A percentile compares a stretch with the other conserved stretches of the same genome.
Conservation (phyloP, 2,329 filamentous ascomycete genomes). For the Ceratocystiopsis sp. region DNA sequence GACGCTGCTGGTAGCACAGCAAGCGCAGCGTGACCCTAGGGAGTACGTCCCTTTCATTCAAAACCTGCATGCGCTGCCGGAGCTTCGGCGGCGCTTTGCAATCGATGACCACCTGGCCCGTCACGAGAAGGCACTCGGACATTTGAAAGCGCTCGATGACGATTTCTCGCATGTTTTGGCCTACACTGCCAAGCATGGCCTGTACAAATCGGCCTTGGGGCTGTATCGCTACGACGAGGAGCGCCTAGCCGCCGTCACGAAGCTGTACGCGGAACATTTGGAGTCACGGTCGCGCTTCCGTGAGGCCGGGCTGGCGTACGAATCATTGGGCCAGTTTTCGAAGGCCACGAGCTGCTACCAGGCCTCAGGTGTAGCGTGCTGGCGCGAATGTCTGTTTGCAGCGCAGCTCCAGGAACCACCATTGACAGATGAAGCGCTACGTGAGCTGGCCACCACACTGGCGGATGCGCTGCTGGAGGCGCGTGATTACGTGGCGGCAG, state of each 20-base stretch:
- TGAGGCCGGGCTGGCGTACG: constrained; percentile 81
- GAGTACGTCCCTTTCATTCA: constrained; percentile 95
- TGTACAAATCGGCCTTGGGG: constrained; percentile 62
- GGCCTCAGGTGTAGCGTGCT: constrained; percentile 56
- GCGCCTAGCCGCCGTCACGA: constrained; percentile 50
- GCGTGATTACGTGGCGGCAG: constrained; percentile 69
- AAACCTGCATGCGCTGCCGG: constrained; percentile 57
- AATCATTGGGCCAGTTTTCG: constrained; percentile 59
- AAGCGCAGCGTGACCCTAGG: constrained; percentile 85
- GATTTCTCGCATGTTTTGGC: constrained; percentile 57
- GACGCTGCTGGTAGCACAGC: constrained; percentile 78
- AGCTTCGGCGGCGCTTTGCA: constrained; percentile 55
- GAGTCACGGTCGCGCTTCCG: constrained; percentile 59
- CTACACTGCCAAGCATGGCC: constrained; percentile 62
- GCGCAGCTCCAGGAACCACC: constrained; percentile 42
- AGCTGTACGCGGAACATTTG: constrained; percentile 64
- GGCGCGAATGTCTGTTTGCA: constrained; percentile 77
- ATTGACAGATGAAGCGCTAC: constrained; percentile 31
- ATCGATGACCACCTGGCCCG: constrained; percentile 81
- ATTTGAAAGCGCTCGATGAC: constrained; percentile 54
- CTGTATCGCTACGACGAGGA: constrained; percentile 68
- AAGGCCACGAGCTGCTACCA: constrained; percentile 73
- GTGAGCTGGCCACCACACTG: constrained; percentile 53
- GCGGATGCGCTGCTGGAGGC: constrained; percentile 66
- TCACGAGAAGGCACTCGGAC: constrained; percentile 56